A percentile compares a stretch with the other conserved stretches of the same genome.
Evolutionary conservation across 768 basidiomycete genomes (phyloP).

Genomic region (Suillus weaverae): DNA sequence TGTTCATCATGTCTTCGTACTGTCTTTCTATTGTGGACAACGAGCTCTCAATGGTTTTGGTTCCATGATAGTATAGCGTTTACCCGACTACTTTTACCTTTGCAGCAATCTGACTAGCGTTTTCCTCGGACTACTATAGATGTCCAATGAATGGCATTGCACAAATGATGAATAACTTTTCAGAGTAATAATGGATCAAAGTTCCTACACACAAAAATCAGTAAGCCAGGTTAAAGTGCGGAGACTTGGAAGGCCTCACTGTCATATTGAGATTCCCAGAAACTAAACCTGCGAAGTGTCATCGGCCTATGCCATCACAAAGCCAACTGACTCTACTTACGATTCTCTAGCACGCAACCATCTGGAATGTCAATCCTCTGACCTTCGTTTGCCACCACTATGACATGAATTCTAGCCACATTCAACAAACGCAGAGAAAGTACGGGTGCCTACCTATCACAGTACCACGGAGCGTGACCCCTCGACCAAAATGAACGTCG

Average conservation of each 20-base stretch:
- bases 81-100: neutral
- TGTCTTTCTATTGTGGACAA: neutral
- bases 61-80: neutral
- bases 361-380: constrained; percentile 83
- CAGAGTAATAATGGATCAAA: constrained; percentile 1
- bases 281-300: constrained; percentile 50
- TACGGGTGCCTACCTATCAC: constrained; percentile 61
- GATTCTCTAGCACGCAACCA: constrained; percentile 77
- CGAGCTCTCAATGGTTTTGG: neutral
- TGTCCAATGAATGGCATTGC: neutral
- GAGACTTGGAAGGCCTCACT: constrained; percentile 24
- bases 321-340: constrained; percentile 19
- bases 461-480: constrained; percentile 83
- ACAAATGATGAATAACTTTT: neutral
- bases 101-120: neutral
- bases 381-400: constrained; percentile 78
- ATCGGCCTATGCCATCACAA: neutral
- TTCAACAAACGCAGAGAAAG: neutral
- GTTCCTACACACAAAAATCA: constrained; percentile 9
- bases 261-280: constrained; percentile 88
- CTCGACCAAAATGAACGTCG: constrained; percentile 87
- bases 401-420: neutral
- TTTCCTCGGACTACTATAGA: neutral
- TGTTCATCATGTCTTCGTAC: neutral
- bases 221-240: neutral